Evolutionary conservation across 805 yeast genomes (phyloP).

Genomic region (Metschnikowia orientalis): DNA sequence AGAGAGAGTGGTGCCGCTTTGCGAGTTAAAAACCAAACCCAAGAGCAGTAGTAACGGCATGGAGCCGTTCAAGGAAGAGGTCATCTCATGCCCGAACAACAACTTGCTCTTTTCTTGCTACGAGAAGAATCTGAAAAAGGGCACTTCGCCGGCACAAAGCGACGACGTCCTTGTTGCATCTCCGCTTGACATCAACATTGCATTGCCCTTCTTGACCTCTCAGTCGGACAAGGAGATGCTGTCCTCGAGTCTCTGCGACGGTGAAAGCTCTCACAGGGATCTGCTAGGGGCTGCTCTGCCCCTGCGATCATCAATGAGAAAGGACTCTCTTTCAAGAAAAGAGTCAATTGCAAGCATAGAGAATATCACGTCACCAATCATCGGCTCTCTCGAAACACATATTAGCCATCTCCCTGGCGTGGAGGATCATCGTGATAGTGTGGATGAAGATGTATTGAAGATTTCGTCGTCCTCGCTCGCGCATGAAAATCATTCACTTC

Average conservation of each 20-base stretch:
- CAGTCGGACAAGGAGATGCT: slow-evolving; percentile 28
- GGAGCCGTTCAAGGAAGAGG: slow-evolving; percentile 56
- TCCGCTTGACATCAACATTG: slow-evolving; percentile 41
- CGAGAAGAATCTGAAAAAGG: slow-evolving; percentile 21
- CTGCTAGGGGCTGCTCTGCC: too few relatives aligned
- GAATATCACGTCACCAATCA: slow-evolving; percentile 27
- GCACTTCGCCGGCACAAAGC: background rate
- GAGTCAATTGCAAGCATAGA: slow-evolving; percentile 9
- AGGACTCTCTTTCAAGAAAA: slow-evolving; percentile 23
- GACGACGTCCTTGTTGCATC: slow-evolving; percentile 33
- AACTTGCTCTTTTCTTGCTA: slow-evolving; percentile 58
- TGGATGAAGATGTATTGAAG: slow-evolving; percentile 21
- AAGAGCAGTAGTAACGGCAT: slow-evolving; percentile 31
- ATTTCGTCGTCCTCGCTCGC: slow-evolving; percentile 31
- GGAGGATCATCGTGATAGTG: slow-evolving; percentile 6
- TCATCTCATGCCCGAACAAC: slow-evolving; percentile 53
- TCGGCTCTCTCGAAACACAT: slow-evolving; percentile 40
- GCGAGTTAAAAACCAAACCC: slow-evolving; percentile 58
- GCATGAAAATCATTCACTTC: slow-evolving; percentile 21
- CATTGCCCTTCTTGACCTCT: slow-evolving; percentile 42
- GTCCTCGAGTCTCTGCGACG: slow-evolving; percentile 16
- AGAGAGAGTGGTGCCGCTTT: slow-evolving; percentile 54
- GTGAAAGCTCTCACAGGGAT: slow-evolving; percentile 5
- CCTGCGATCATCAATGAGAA: slow-evolving; percentile 24
- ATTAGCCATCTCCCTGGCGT: slow-evolving; percentile 22